phyloP scores from a whole-genome alignment of 73 alveolate genomes.

The Symbiodinium pilosum region DNA sequence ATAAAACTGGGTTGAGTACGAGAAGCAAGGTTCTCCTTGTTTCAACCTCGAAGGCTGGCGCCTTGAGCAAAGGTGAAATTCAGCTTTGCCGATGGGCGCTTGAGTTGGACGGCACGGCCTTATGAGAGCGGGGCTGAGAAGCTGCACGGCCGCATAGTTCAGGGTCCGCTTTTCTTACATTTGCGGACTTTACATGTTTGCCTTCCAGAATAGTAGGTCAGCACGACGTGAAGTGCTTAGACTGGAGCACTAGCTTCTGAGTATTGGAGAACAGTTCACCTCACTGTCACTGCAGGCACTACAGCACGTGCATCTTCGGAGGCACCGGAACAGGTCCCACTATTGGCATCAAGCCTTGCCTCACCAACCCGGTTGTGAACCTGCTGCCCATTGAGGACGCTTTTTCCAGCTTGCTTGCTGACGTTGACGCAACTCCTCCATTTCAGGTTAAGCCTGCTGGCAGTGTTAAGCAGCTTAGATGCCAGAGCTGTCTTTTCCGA shows the following conservation, averaged over 20 bases:
- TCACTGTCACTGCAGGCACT: slow-evolving; percentile 11
- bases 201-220: too few species aligned
- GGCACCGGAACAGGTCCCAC: slow-evolving; percentile 20
- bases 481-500: background rate
- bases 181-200: background rate
- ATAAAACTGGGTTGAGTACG: too few species aligned
- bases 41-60: too few species aligned
- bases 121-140: background rate
- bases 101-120: background rate
- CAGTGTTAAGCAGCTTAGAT: too few species aligned
- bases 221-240: too few species aligned
- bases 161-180: background rate
- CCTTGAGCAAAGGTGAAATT: background rate
- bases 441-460: too few species aligned
- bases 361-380: slow-evolving; percentile 24
- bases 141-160: background rate
- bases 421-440: too few species aligned
- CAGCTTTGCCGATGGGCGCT: background rate
- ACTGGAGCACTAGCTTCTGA: too few species aligned
- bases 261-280: background rate
- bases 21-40: too few species aligned
- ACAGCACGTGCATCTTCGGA: background rate
- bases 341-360: background rate
- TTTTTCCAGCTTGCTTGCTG: background rate
- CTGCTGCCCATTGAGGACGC: slow-evolving; percentile 25